phyloP scores from a whole-genome alignment of 305 asterid genomes.

The Ajuga reptans region DNA sequence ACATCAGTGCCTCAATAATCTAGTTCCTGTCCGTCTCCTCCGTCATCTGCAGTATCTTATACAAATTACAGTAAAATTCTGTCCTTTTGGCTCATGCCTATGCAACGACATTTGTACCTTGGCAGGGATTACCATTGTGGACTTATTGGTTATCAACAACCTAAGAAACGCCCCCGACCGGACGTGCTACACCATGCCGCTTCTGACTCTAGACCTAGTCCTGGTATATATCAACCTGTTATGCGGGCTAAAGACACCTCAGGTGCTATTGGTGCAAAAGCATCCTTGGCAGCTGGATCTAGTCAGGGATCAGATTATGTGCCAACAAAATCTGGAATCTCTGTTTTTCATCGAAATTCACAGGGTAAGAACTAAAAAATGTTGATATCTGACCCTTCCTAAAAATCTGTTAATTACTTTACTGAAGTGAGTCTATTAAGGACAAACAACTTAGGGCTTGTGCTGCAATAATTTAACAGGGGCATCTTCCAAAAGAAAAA shows the following conservation, averaged over 20 bases:
- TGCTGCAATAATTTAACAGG: conserved; percentile 28
- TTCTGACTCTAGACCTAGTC: conserved; percentile 21
- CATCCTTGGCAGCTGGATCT: conserved; percentile 27
- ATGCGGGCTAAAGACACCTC: conserved; percentile 28
- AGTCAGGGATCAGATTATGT: conserved; percentile 23
- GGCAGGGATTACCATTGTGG: conserved; percentile 57
- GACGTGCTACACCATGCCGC: conserved; percentile 26
- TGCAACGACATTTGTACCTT: conserved; percentile 21
- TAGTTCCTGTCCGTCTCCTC: background rate
- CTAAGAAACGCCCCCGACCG: conserved; percentile 31
- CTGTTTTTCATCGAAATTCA: conserved; percentile 23
- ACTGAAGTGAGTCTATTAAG: background rate
- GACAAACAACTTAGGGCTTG: background rate
- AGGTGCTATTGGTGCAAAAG: conserved; percentile 24
- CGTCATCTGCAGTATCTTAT: background rate
- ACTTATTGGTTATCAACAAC: conserved; percentile 38
- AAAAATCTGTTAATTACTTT: background rate
- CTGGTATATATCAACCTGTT: conserved; percentile 41
- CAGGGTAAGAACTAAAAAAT: conserved; percentile 24
- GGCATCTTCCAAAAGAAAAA: conserved; percentile 43
- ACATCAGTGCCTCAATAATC: background rate
- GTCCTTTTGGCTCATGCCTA: conserved; percentile 11
- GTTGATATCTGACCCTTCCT: conserved; percentile 6
- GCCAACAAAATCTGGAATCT: conserved; percentile 15
- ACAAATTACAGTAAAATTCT: background rate